phyloP scores from a whole-genome alignment of 257 asterid genomes.

The Leonotis leonurus region DNA sequence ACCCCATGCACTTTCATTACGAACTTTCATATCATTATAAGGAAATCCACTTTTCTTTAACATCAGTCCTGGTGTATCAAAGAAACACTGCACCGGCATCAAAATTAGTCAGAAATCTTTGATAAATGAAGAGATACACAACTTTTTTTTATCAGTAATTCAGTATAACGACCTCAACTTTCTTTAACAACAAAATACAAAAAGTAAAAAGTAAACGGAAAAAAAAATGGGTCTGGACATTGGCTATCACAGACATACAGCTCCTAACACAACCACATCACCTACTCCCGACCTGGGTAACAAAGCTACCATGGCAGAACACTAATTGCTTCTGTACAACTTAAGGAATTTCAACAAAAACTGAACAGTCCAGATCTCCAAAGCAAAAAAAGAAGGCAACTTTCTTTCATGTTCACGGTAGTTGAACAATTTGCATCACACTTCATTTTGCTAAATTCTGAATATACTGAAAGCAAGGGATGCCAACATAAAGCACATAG shows the following conservation, averaged over 20 bases:
- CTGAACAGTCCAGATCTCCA: background rate
- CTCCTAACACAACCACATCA: background rate
- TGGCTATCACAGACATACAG: background rate
- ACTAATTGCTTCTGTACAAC: too few relatives aligned
- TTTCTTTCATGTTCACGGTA: background rate
- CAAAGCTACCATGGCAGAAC: too few relatives aligned
- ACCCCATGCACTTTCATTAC: slow-evolving; percentile 90
- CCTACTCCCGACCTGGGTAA: background rate
- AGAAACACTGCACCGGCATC: slow-evolving; percentile 70
- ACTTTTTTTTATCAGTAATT: background rate
- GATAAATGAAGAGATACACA: background rate
- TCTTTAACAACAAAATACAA: too few relatives aligned
- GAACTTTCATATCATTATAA: slow-evolving; percentile 66
- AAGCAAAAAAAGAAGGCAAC: background rate
- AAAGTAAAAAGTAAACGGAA: too few relatives aligned
- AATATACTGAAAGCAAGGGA: background rate
- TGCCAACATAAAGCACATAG: background rate
- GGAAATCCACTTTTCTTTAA: slow-evolving; percentile 87
- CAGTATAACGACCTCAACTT: too few relatives aligned
- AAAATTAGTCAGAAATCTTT: slow-evolving; percentile 24
- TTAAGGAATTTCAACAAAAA: background rate
- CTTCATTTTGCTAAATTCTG: background rate
- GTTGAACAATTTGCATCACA: background rate
- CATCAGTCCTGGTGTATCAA: slow-evolving; percentile 98
- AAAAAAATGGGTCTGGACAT: background rate